Evolutionary conservation across 1,284 basidiomycete genomes (phyloP).

Genomic region (Sanghuangporus weigelae): DNA sequence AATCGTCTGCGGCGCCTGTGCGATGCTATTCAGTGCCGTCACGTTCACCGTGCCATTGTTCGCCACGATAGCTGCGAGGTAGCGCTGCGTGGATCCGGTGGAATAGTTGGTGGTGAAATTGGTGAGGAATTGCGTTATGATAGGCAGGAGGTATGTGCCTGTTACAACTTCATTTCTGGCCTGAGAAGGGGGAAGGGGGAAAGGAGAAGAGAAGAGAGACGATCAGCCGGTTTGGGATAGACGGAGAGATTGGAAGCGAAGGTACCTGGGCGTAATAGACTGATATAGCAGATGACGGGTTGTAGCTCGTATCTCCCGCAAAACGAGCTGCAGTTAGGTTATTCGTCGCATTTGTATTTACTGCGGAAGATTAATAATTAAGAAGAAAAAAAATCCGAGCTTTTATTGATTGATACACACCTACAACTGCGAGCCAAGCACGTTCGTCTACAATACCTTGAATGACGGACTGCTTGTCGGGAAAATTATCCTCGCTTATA

Average conservation of each 20-base stretch:
- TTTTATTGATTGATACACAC: slow-evolving; percentile 23
- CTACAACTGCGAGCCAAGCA: slow-evolving; percentile 33
- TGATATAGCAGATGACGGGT: slow-evolving; percentile 28
- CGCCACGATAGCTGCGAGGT: slow-evolving; percentile 26
- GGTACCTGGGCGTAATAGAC: slow-evolving; percentile 31
- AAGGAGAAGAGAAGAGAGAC: background rate
- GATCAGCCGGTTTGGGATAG: background rate
- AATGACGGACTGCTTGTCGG: slow-evolving; percentile 26
- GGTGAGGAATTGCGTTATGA: slow-evolving; percentile 25
- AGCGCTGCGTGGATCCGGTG: slow-evolving; percentile 26
- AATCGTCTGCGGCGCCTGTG: slow-evolving; percentile 43
- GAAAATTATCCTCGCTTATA: slow-evolving; percentile 22
- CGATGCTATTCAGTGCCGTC: slow-evolving; percentile 36
- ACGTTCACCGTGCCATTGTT: slow-evolving; percentile 28
- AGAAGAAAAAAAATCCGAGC: background rate
- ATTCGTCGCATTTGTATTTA: slow-evolving; percentile 27
- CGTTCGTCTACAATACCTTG: slow-evolving; percentile 27
- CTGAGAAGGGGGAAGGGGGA: slow-evolving; percentile 13
- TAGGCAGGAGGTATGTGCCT: slow-evolving; percentile 28
- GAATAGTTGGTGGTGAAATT: slow-evolving; percentile 25
- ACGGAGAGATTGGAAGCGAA: background rate
- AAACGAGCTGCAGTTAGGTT: slow-evolving; percentile 26
- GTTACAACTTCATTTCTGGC: slow-evolving; percentile 30
- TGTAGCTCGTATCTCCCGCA: slow-evolving; percentile 29
- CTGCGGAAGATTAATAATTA: slow-evolving; percentile 19